These are phyloP conservation scores for Chlamydomonas reinhardtii DNA, from an alignment of 163 green algal species.

Conservation along the genomic window DNA sequence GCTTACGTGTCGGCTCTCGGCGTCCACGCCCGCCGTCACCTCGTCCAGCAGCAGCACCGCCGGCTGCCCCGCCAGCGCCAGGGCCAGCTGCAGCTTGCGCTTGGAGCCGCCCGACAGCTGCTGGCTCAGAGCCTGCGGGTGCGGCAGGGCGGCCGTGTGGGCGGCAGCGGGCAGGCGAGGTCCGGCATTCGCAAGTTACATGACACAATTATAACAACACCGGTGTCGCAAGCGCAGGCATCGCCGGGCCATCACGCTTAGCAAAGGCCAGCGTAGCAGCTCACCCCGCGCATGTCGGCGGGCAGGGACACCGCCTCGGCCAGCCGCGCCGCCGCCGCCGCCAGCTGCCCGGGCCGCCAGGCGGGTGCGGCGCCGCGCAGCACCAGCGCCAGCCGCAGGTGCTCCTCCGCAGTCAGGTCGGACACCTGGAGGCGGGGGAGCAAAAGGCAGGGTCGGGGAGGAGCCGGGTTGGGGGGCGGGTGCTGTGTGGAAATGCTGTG, in stretches of 20 bases:
- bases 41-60: constrained; percentile 38
- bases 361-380: not conserved
- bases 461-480: too few relatives aligned
- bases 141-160: not conserved
- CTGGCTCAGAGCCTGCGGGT: not conserved
- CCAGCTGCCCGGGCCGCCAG: not conserved
- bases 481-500: not conserved
- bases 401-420: constrained; percentile 16
- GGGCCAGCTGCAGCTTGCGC: constrained; percentile 38
- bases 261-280: too few relatives aligned
- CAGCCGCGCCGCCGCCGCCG: not conserved
- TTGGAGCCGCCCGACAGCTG: constrained; percentile 32
- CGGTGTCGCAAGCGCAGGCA: too few relatives aligned
- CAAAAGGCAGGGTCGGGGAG: not conserved
- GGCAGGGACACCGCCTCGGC: constrained; percentile 15
- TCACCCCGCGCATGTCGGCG: constrained; percentile 18
- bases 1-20: constrained; percentile 16
- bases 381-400: constrained; percentile 31
- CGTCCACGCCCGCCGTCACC: constrained; percentile 26
- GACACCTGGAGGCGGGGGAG: not conserved
- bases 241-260: too few relatives aligned
- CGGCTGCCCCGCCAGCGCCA: constrained; percentile 32
- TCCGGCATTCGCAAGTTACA: too few relatives aligned
- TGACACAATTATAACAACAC: too few relatives aligned
- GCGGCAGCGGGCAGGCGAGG: too few relatives aligned